Evolutionary conservation across 768 basidiomycete species (phyloP), one percentile per base, ranked within the genome.

Genomic region (Collybiopsis luxurians): DNA sequence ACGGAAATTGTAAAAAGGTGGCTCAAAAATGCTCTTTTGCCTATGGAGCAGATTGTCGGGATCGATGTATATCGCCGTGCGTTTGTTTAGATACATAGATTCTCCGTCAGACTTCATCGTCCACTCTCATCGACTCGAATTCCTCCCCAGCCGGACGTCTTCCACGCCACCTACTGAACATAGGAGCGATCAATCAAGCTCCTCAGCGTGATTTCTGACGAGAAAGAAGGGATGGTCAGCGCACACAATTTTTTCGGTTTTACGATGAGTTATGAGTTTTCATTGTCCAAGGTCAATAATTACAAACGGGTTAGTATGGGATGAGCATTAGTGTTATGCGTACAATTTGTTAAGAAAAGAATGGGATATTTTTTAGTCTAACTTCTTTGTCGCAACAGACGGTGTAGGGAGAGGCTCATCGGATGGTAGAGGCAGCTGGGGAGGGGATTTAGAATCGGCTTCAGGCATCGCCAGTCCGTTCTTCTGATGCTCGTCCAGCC

Each of bases 401-500:
- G 87, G 80, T 11, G 75, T 67, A 15, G 85, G 85, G 7, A 76
- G 57, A 19, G 81, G 78, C 21, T 72, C 70, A 40, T 76, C 78
- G n/a, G 71, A 62, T 7, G 68, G 63, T 46, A 63, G 58, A 21
- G 52, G 59, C 31, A 13, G 5, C 67, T 87, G 86, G 11, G 86
- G 70, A 2, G 87, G 85, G 38, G 86, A 83, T 17, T 51, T 42
- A 21, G 84, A 84, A n/a, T 84, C 83, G 23, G 44, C 3, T 43
- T 55, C 43, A n/a, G 54, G 54, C 4, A 23, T 36, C 13, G 53
- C 53, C 45, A 61, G 82, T 83, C 48, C 79, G 78, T 63, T 83
- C 83, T 39, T 79, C 36, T 79, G 80, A 67, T 92, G 83, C 67
- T 89, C 83, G 65, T 96, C 93, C n/a, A 96, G 80, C 90, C 94